Conservation (phyloP, 139 green algal species). For the Chlorella sp. region DNA sequence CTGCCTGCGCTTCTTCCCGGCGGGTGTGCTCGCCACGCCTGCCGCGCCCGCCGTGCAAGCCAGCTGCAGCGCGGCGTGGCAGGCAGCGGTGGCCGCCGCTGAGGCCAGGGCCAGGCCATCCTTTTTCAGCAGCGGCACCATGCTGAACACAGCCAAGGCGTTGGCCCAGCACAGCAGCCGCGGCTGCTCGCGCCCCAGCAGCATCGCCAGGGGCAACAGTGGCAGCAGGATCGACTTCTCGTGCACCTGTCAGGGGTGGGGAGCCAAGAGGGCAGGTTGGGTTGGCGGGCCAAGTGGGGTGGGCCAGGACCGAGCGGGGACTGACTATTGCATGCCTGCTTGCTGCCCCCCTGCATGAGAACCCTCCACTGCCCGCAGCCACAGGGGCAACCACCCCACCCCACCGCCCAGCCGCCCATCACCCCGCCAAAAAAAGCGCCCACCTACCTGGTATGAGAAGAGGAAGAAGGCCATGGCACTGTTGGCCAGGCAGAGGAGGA, state of each 20-base stretch:
- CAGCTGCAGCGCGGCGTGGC: slow-evolving; percentile 1
- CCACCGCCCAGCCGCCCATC: not conserved
- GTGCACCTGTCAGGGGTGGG: slow-evolving; percentile 81
- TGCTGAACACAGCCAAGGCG: slow-evolving; percentile 76
- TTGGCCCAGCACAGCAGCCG: slow-evolving; percentile 65
- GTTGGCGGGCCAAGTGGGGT: not conserved
- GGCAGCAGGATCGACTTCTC: slow-evolving; percentile 98
- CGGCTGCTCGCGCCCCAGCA: slow-evolving; percentile 69
- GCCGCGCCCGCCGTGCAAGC: not conserved
- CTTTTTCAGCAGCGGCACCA: slow-evolving; percentile 90
- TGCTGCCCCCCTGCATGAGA: no score
- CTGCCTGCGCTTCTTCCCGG: not conserved
- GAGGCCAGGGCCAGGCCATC: slow-evolving; percentile 83
- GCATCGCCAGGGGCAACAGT: slow-evolving; percentile 82
- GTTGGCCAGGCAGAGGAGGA: slow-evolving; percentile 89
- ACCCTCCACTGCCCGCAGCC: not conserved
- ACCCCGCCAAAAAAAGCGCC: not conserved
- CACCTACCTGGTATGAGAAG: slow-evolving; percentile 93
- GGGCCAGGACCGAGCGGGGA: not conserved
- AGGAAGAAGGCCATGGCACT: slow-evolving; percentile 92
- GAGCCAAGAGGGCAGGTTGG: not conserved
- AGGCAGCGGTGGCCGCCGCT: slow-evolving; percentile 8
- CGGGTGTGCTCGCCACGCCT: no score
- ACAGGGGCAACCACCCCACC: not conserved
- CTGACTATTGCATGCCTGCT: not conserved